phyloP scores from a whole-genome alignment of 23 red algal species.

The Gracilariopsis chorda region DNA sequence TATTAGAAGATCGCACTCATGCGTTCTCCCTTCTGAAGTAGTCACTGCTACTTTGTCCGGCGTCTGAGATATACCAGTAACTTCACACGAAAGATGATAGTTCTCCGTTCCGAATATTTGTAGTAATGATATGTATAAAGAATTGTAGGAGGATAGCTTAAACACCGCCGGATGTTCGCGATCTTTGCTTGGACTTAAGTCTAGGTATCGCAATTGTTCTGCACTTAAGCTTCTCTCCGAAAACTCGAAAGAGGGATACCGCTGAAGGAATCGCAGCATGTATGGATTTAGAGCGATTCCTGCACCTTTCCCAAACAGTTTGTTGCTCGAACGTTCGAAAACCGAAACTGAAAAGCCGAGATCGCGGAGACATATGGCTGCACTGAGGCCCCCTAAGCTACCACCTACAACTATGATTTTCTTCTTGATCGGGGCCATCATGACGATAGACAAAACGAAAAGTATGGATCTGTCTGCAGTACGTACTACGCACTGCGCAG shows the following conservation, averaged over 20 bases:
- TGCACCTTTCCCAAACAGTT: constrained; percentile 30
- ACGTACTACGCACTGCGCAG: no score
- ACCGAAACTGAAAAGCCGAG: constrained; percentile 17
- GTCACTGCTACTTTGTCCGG: constrained; percentile 8
- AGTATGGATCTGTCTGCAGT: no score
- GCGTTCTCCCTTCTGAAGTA: not conserved
- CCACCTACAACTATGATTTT: constrained; percentile 33
- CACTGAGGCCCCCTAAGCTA: constrained; percentile 26
- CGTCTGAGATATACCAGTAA: constrained; percentile 11
- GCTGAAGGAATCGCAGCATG: not conserved
- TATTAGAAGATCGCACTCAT: constrained; percentile 6
- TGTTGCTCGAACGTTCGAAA: constrained; percentile 20
- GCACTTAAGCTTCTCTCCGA: not conserved
- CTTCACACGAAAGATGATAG: not conserved
- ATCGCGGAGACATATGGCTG: constrained; percentile 9
- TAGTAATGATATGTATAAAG: not conserved
- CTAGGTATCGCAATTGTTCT: not conserved
- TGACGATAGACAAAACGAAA: no score
- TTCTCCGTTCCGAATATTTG: not conserved
- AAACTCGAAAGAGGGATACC: not conserved
- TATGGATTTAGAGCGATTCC: constrained; percentile 34
- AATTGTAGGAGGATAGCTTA: constrained; percentile 13
- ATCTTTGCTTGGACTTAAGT: not conserved
- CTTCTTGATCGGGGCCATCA: no score
- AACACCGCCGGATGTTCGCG: not conserved